A percentile compares a stretch with the other conserved stretches of the same genome.
phyloP scores from a whole-genome alignment of 2,329 filamentous ascomycete genomes.

The Colletotrichum nymphaeae region DNA sequence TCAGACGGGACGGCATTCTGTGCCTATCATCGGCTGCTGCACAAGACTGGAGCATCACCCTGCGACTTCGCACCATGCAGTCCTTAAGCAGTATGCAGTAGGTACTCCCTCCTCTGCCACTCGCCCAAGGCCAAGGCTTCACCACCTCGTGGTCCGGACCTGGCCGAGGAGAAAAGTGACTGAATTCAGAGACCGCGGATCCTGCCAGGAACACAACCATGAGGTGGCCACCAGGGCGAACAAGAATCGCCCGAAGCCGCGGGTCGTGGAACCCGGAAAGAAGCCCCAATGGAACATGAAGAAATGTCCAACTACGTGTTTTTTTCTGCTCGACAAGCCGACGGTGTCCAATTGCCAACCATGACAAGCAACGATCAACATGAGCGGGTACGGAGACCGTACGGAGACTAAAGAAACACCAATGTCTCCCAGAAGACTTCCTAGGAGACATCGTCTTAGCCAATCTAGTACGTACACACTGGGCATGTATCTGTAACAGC shows the following conservation, averaged over 20 bases:
- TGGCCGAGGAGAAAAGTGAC: conserved; percentile 17
- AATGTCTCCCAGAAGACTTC: background rate
- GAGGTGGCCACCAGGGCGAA: background rate
- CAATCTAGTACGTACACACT: conserved; percentile 10
- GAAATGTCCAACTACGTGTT: background rate
- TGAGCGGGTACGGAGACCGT: background rate
- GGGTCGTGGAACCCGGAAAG: conserved; percentile 4
- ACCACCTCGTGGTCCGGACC: background rate
- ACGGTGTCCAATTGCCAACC: background rate
- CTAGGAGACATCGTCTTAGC: background rate
- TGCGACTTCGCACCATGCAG: conserved; percentile 3
- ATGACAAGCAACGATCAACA: background rate
- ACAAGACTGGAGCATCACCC: conserved; percentile 5
- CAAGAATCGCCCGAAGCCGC: conserved; percentile 2
- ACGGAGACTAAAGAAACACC: background rate
- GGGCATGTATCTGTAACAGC: conserved; percentile 20
- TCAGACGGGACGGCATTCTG: conserved; percentile 13
- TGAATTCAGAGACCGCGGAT: conserved; percentile 12
- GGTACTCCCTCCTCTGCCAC: background rate
- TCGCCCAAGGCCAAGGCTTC: background rate
- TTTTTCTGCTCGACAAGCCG: background rate
- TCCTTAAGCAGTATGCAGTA: too few relatives aligned
- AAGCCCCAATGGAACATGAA: background rate
- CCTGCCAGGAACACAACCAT: conserved; percentile 21
- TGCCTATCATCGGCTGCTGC: conserved; percentile 9